Evolutionary conservation across 2,329 filamentous ascomycete species (phyloP), one percentile per base, ranked within the genome.

Genomic region (Ophiostoma ips): DNA sequence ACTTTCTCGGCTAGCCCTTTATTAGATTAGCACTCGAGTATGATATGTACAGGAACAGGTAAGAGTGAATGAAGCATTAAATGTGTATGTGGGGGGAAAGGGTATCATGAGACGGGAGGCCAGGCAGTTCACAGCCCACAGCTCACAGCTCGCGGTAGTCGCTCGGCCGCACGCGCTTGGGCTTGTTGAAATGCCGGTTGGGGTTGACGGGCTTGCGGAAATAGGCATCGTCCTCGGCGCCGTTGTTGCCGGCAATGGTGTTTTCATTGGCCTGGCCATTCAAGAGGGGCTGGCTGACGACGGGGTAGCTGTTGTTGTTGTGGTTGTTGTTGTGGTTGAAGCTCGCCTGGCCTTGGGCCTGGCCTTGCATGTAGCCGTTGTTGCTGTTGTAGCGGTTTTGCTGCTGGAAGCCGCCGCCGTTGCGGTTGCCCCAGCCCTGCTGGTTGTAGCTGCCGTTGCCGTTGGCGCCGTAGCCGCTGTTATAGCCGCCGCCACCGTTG

Each of bases 131-230:
- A n/a, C n/a, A n/a, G n/a, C n/a, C n/a, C n/a, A n/a, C n/a, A n/a
- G n/a, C 3, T 69, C 61, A 89, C 46, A 95, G 72, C 69, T 94
- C 87, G 56, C 86, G 77, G 64, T 92, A 96, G 67, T 98, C 92
- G 63, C 87, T 92, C 11, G 89, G 89, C 50, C 92, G 77, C 50
- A 86, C 79, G 58, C 87, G 75, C 56, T 83, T 79, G 59, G 87
- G 82, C 59, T 84, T 78, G 61, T 88, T 87, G 64, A 89, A 83
- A 62, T 92, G 86, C 47, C 92, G 79, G 62, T 95, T 86, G 2
- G 89, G 90, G 62, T 98, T 98, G 55, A 96, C 86, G 0, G 92
- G 92, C 64, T 95, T 90, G 52, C 92, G 79, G 64, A 96, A 94
- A 67, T 98, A 98, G 7, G 92, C 86, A 53, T 88, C 87, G 52